phyloP scores from a whole-genome alignment of 768 basidiomycete species.

The Lactifluus piperatus region DNA sequence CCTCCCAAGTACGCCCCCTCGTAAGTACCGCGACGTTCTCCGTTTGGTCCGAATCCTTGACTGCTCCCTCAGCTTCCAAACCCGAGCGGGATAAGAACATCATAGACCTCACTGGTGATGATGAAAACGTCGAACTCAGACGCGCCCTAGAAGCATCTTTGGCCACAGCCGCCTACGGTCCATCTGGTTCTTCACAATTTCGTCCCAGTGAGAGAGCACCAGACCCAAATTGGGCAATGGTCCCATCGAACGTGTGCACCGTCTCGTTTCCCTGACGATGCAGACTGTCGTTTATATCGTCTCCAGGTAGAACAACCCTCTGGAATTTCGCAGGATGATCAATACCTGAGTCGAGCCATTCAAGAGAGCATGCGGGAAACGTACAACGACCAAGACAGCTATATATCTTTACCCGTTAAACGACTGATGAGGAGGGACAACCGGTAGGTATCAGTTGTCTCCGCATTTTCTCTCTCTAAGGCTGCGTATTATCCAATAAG shows the following conservation, averaged over 20 bases:
- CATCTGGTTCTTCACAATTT: conserved; percentile 34
- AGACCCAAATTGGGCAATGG: conserved; percentile 61
- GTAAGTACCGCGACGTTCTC: conserved; percentile 13
- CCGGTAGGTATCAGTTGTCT: conserved; percentile 34
- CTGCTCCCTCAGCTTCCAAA: conserved; percentile 25
- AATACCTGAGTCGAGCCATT: conserved; percentile 59
- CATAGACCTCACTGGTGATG: conserved; percentile 57
- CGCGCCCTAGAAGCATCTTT: conserved; percentile 49
- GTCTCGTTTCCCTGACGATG: neutral
- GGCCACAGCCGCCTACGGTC: conserved; percentile 23
- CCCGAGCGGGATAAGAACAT: conserved; percentile 23
- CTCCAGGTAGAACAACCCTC: conserved; percentile 20
- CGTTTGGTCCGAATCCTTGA: neutral
- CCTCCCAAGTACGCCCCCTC: conserved; percentile 24
- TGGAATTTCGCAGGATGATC: conserved; percentile 45
- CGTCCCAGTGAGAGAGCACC: conserved; percentile 53
- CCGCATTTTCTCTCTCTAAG: neutral
- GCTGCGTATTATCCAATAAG: conserved; percentile 28
- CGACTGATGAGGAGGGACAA: conserved; percentile 47
- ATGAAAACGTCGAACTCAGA: conserved; percentile 40
- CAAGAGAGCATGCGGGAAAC: conserved; percentile 52
- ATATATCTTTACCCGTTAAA: conserved; percentile 44
- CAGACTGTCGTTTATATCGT: neutral
- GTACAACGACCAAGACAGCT: conserved; percentile 38
- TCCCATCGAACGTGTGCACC: conserved; percentile 51